Evolutionary conservation across 768 basidiomycete species (phyloP), one percentile per base, ranked within the genome.

Genomic region (Podaxis carcinomalis): DNA sequence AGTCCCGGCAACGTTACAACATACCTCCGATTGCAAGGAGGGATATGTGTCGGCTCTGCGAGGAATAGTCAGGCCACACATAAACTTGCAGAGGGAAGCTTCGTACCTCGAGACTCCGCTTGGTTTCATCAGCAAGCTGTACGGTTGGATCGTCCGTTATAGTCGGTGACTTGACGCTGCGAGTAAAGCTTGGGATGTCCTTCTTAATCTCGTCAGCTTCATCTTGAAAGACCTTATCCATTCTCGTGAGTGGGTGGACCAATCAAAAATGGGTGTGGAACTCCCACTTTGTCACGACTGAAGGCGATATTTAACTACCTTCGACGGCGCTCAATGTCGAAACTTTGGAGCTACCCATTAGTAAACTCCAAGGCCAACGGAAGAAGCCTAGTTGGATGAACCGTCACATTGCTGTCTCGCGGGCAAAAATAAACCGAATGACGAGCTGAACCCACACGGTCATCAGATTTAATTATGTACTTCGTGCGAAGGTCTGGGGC

Each of bases 21-120:
- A 51, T 63, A 79, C 80, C 80, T 68, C 80, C 80, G 50, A 82
- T 80, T 5, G 78, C 80, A 64, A 82, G 81, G 7, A 83, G 70
- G 59, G 81, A 80, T 51, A 83, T 78, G 65, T 83, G 82, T 4
- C 82, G 75, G 58, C 75, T 77, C 80, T 82, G 37, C 19, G 9
- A 14, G 28, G 5, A 50, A 37, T 50, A 13, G 32, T 32, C 46
- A 23, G 11, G 11, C 35, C 39, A 21, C 27, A 9, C 11, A 13
- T 13, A 25, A 9, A 25, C 16, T 13, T 11, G 23, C 27, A 6
- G 28, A 35, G 7, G 19, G 3, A 19, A 2, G 42, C 6, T 11
- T n/a, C 35, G 7, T 21, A 57, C 56, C 9, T 57, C 46, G 3
- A 57, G 35, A 10, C 47, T 57, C 21, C 56, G 23, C n/a, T 36